phyloP scores from a whole-genome alignment of 495 filamentous ascomycete species.

The Penicillium bialowiezense region DNA sequence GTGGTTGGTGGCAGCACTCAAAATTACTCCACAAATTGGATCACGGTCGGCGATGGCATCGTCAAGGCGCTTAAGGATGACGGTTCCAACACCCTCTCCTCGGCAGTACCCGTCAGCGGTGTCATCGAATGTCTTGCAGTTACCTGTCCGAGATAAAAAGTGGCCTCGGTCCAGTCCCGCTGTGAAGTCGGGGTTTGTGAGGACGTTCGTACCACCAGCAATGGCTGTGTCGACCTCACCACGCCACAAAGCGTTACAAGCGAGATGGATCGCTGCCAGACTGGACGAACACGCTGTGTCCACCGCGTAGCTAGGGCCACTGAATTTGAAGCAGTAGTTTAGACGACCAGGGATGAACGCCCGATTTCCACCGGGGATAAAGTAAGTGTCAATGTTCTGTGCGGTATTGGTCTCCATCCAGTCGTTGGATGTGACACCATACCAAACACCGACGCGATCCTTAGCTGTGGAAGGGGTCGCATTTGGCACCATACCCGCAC shows the following conservation, averaged over 20 bases:
- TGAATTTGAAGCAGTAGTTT: neutral
- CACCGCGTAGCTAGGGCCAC: neutral
- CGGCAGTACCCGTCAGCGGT: neutral
- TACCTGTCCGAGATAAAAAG: conserved; percentile 55
- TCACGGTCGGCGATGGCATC: conserved; percentile 49
- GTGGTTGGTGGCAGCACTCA: conserved; percentile 39
- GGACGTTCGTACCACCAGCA: conserved; percentile 40
- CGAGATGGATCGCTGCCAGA: neutral
- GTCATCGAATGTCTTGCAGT: conserved; percentile 64
- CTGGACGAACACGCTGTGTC: neutral
- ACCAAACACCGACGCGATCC: conserved; percentile 80
- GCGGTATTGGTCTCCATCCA: neutral
- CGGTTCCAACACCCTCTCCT: conserved; percentile 41
- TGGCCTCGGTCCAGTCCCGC: conserved; percentile 64
- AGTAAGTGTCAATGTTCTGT: neutral
- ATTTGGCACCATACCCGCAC: conserved; percentile 79
- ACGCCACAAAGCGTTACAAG: neutral
- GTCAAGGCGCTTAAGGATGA: conserved; percentile 44
- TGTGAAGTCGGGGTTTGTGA: conserved; percentile 69
- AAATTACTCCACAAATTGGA: conserved; percentile 42
- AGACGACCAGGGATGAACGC: neutral
- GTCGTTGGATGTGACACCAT: conserved; percentile 35
- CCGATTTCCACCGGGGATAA: neutral
- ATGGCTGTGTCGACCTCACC: neutral
- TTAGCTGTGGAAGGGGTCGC: conserved; percentile 71